Base-by-base conservation (phyloP, 1,139 yeast genomes). In the Pneumocystis jirovecii region DNA sequence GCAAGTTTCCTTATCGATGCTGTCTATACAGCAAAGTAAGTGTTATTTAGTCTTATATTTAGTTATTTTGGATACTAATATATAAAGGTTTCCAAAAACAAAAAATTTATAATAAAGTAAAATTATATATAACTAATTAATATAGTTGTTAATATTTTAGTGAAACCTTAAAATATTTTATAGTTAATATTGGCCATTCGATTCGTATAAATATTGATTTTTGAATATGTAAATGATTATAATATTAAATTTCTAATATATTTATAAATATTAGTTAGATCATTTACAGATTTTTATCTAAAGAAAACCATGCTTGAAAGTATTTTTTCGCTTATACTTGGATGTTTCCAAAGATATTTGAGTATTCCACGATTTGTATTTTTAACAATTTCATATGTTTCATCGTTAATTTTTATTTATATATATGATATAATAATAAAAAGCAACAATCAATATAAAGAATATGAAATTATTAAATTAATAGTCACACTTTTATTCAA, bases 1-100 rank as follows among this genome's bases (percentile, higher is more conserved):
- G 78, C 76, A 34, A 69, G 69, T 17, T 73, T 75, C 7, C 68
- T 76, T 45, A 73, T 74, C 17, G 79, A 76, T 62, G 71, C 74
- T 70, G 75, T 72, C 15, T 76, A 76, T 66, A 64, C 57, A 12
- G 42, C 61, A 35, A 50, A 50, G 57, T 50, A 15, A 50, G 57
- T 50, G 25, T 50, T 15, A 50, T 25, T 15, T 29, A 10, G 42
- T 42, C 21, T 7, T 34, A 12, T 5, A 61, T 15, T 42, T 19
- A 5, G 17, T 57, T 37, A 25, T 50, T 4, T 4, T 37, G 3
- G 39, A 63, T 29, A 39, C 17, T 39, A 17, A 29, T 35, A 7
- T 45, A n/a, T 50, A 1, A 50, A 67, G 68, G 61, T 68, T 68
- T 62, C 68, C 68, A 34, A 64, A 67, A 44, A 64, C 70, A 34